Evolutionary conservation across 257 asterid species (phyloP).

Genomic region (Paraleonurus japonicus): DNA sequence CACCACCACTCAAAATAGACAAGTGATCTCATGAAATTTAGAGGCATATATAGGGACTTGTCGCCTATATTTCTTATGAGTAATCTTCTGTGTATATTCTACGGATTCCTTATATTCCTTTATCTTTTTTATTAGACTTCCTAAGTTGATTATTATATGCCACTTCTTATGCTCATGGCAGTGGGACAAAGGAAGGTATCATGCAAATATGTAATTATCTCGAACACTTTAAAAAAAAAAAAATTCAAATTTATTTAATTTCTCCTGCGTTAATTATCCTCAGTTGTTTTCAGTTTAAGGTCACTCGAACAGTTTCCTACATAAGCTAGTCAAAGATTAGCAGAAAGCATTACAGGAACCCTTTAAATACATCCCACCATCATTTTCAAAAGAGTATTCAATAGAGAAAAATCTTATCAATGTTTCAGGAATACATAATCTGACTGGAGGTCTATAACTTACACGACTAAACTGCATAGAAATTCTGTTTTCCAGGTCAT

Average conservation of each 20-base stretch:
- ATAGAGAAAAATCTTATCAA: background rate
- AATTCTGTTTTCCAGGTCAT: constrained; percentile 88
- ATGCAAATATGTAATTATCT: background rate
- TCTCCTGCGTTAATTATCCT: background rate
- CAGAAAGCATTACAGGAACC: constrained; percentile 3
- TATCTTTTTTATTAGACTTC: background rate
- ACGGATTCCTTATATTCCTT: background rate
- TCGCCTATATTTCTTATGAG: background rate
- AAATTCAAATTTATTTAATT: background rate
- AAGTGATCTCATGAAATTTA: background rate
- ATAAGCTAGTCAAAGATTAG: background rate
- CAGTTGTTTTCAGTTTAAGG: constrained; percentile 6
- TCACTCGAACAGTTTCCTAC: constrained; percentile 4
- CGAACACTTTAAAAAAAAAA: background rate
- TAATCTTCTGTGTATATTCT: constrained; percentile 14
- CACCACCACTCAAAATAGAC: constrained; percentile 12
- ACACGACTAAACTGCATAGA: constrained; percentile 79
- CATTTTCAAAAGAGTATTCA: background rate
- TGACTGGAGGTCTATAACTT: constrained; percentile 34
- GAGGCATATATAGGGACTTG: background rate
- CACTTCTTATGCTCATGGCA: background rate
- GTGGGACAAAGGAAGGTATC: background rate
- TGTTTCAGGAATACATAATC: constrained; percentile 3
- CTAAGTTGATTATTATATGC: background rate
- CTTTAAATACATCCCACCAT: constrained; percentile 4